Percentiles rank a stretch among this genome's conserved stretches.
Evolutionary conservation across 2,329 filamentous ascomycete species (phyloP).

Genomic region (Metarhizium guizhouense): DNA sequence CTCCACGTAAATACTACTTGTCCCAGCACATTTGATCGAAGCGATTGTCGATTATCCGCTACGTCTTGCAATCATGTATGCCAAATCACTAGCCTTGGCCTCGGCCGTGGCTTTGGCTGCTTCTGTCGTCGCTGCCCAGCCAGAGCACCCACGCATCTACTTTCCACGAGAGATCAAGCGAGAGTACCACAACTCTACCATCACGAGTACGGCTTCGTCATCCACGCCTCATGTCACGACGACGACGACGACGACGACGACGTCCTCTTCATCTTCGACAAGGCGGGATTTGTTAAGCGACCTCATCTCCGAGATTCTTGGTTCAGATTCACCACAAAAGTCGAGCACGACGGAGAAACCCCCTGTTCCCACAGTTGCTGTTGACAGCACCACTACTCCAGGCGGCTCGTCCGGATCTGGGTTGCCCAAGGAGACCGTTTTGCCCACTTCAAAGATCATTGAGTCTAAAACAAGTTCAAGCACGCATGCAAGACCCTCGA

Average conservation of each 20-base stretch:
- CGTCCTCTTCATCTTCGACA: conserved; percentile 9
- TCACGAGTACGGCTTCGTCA: conserved; percentile 16
- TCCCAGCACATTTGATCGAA: not conserved
- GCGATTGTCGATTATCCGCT: not conserved
- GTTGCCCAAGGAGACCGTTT: not conserved
- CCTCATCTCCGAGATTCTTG: conserved; percentile 15
- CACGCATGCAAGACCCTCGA: not conserved
- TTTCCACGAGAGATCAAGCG: conserved; percentile 49
- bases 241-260: conserved; percentile 9
- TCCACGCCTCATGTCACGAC: conserved; percentile 9
- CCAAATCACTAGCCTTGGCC: conserved; percentile 35
- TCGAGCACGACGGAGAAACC: not conserved
- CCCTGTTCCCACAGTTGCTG: not conserved
- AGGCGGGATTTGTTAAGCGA: conserved; percentile 12
- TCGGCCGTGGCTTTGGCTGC: conserved; percentile 40
- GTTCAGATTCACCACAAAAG: not conserved
- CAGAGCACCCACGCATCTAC: conserved; percentile 43
- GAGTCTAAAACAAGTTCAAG: not conserved
- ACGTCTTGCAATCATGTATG: conserved; percentile 35
- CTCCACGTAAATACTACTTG: not conserved
- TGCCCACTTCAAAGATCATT: not conserved
- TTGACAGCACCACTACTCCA: not conserved
- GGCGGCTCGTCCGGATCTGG: not conserved
- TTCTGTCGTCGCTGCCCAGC: conserved; percentile 32
- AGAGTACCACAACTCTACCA: conserved; percentile 35